A percentile compares a stretch with the other conserved stretches of the same genome.
phyloP scores from a whole-genome alignment of 2,329 filamentous ascomycete species.

The Chalaropsis ovoidea region DNA sequence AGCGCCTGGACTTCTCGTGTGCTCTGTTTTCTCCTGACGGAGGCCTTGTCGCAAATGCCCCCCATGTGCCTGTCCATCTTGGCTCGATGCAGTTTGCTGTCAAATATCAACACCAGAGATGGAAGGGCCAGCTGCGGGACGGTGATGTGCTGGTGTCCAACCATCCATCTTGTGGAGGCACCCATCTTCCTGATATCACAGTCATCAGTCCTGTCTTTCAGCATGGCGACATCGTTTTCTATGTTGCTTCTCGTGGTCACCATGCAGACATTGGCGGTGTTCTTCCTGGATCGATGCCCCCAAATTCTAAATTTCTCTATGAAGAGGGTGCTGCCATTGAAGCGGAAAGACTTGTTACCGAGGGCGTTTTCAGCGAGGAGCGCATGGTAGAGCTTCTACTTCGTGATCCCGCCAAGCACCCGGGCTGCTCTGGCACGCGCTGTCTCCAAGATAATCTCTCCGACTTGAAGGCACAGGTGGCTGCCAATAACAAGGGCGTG shows the following conservation, averaged over 20 bases:
- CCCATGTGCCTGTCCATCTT: conserved; percentile 69
- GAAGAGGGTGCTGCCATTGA: conserved; percentile 55
- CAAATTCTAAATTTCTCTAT: conserved; percentile 54
- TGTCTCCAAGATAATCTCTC: conserved; percentile 74
- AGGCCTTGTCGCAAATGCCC: conserved; percentile 67
- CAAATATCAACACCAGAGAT: conserved; percentile 65
- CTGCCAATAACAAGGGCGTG: conserved; percentile 76
- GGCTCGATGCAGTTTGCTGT: conserved; percentile 78
- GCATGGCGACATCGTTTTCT: conserved; percentile 62
- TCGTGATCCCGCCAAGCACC: conserved; percentile 61
- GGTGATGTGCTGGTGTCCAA: conserved; percentile 78
- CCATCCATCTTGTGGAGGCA: conserved; percentile 73
- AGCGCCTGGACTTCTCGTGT: conserved; percentile 72
- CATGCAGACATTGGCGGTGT: conserved; percentile 82
- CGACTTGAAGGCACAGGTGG: conserved; percentile 72
- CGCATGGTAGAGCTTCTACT: conserved; percentile 63
- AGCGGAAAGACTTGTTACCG: conserved; percentile 60
- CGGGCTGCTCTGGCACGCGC: conserved; percentile 66
- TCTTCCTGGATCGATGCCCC: conserved; percentile 70
- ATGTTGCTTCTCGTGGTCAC: conserved; percentile 68
- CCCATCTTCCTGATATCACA: conserved; percentile 73
- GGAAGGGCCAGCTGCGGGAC: conserved; percentile 63
- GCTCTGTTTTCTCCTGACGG: conserved; percentile 68
- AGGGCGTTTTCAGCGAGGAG: conserved; percentile 68
- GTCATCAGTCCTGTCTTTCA: conserved; percentile 67